Base-by-base conservation (phyloP, 2,329 filamentous ascomycete genomes). In the Arthrobotrys sinensis region DNA sequence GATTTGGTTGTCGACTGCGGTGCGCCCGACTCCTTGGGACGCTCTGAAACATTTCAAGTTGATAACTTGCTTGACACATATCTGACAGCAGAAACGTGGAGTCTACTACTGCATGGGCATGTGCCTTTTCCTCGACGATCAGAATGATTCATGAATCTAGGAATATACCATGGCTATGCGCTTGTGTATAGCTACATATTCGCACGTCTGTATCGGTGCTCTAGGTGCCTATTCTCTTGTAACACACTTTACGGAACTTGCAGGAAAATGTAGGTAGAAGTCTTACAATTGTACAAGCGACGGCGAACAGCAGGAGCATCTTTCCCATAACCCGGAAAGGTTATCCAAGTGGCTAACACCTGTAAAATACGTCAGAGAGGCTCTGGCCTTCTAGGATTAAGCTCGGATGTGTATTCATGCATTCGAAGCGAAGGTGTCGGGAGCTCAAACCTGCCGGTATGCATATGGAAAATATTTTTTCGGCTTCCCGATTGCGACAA, bases 401-500 rank as follows among this genome's bases (percentile, higher is more conserved):
- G 38, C 8, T 38, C 4, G 14, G 19, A 28, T 34, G 8, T 38
- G 14, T 36, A 21, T 34, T 16, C 14, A 36, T 55, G 52, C 52
- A 21, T 55, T 38, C 52, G 52, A 55, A 4, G 7, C 32, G 52
- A 38, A 19, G 3, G 14, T 55, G 48, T 38, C 32, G 52, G 52
- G n/a, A 55, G 52, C 52, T 38, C 28, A 36, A 36, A 19, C n/a
- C 38, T 16, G 28, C n/a, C n/a, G 52, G n/a, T 55, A 55, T 55
- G 52, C 52, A 38, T 2, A 38, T 19, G n/a, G 28, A 19, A 19
- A 19, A 32, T 32, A 24, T 55, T 32, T 53, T 53, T 55, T 55
- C 52, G 32, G 52, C n/a, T 19, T 38, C 52, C 52, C 52, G 52
- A 38, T 55, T 55, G 50, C 50, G 50, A 55, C 14, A 55, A 36